Conservation (phyloP, 257 asterid species). For the Jacaranda mimosifolia region DNA sequence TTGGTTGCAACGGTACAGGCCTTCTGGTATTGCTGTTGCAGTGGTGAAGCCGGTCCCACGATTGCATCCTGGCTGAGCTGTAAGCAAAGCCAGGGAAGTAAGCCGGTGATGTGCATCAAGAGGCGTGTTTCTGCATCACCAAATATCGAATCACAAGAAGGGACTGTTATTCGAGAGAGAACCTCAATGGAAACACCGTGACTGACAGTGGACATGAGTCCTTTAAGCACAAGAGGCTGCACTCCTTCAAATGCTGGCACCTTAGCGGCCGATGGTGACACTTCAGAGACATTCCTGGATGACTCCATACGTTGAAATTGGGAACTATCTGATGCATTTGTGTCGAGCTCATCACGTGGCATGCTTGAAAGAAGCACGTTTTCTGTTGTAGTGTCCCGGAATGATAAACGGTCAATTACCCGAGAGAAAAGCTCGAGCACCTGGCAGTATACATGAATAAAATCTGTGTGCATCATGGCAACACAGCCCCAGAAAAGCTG, state of each 20-base stretch:
- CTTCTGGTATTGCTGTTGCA: constrained; percentile 75
- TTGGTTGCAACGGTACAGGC: constrained; percentile 89
- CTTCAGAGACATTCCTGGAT: constrained; percentile 59
- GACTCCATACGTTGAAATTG: constrained; percentile 80
- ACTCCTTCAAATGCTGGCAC: constrained; percentile 92
- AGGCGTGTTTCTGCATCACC: constrained; percentile 95
- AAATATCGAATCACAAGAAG: constrained; percentile 92
- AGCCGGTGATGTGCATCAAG: constrained; percentile 93
- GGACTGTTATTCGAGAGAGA: constrained; percentile 92
- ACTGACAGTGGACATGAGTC: constrained; percentile 91
- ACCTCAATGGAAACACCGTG: constrained; percentile 89
- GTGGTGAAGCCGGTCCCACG: constrained; percentile 64
- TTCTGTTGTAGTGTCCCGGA: constrained; percentile 96
- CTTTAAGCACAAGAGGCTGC: constrained; percentile 97
- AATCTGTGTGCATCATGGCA: constrained; percentile 99
- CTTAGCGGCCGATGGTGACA: constrained; percentile 64
- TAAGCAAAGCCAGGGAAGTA: constrained; percentile 99
- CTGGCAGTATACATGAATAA: constrained; percentile 95
- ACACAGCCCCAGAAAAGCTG: constrained; percentile 99
- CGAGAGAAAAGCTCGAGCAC: constrained; percentile 97
- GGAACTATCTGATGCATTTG: constrained; percentile 59
- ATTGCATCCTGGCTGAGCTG: constrained; percentile 83
- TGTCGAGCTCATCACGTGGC: constrained; percentile 89
- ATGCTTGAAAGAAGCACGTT: constrained; percentile 98
- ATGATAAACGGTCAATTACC: constrained; percentile 87